A percentile compares a stretch with the other conserved stretches of the same genome.
Evolutionary conservation across 2,329 filamentous ascomycete species (phyloP).

Genomic region (Tolypocladium cylindrosporum): DNA sequence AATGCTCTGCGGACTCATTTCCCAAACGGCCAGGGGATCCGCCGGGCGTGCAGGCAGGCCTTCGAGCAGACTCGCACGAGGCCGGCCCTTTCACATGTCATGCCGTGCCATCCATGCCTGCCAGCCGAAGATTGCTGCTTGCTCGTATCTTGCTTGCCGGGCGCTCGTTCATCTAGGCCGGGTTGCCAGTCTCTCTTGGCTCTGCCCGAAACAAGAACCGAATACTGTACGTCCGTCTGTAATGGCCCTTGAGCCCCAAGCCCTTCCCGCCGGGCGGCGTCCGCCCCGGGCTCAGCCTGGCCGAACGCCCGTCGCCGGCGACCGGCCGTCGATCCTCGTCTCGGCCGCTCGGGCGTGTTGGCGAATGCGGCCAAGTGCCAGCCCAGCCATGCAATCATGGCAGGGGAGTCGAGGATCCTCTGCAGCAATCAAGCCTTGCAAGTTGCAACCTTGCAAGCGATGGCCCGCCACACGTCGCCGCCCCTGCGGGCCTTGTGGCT

Average conservation of each 20-base stretch:
- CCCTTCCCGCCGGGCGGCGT: background rate
- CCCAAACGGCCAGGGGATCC: background rate
- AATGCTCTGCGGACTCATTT: background rate
- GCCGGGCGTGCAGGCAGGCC: background rate
- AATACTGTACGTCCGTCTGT: no score
- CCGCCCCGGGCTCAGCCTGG: background rate
- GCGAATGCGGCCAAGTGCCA: conserved; percentile 1
- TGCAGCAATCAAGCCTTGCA: background rate
- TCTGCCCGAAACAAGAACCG: no score
- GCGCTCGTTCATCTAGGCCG: no score
- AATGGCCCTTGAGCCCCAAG: no score
- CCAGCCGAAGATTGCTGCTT: no score
- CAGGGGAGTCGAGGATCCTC: background rate
- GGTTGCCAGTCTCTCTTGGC: no score
- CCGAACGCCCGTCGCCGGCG: background rate
- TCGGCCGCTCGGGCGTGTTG: background rate
- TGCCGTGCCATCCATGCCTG: background rate
- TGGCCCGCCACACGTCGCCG: background rate
- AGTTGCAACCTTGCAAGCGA: background rate
- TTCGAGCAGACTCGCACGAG: background rate
- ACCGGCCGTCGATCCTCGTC: background rate
- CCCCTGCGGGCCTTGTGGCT: background rate
- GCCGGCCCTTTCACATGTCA: background rate
- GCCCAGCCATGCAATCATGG: background rate
- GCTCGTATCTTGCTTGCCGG: no score